A percentile compares a stretch with the other conserved stretches of the same genome.
Evolutionary conservation across 1,284 basidiomycete genomes (phyloP).

Genomic region (Cutaneotrichosporon sp.): DNA sequence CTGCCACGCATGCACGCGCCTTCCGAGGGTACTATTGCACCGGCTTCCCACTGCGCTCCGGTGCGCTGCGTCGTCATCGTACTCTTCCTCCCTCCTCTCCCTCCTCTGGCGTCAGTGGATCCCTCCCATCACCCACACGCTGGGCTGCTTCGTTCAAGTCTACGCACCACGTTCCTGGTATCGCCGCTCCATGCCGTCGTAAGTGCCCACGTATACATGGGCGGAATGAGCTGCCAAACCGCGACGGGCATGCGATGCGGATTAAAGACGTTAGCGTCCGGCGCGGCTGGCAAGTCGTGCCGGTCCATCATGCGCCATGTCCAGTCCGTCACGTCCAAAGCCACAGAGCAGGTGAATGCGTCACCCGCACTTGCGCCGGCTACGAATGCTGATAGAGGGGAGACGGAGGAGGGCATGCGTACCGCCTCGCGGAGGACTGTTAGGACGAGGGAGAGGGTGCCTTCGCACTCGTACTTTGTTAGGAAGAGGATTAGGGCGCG

Average conservation of each 20-base stretch:
- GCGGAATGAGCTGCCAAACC: constrained; percentile 26
- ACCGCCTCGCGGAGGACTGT: constrained; percentile 17
- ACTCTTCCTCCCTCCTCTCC: neutral
- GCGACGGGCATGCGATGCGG: constrained; percentile 27
- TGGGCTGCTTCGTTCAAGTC: neutral
- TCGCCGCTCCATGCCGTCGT: constrained; percentile 24
- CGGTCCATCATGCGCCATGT: constrained; percentile 25
- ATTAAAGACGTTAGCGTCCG: constrained; percentile 24
- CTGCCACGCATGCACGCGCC: constrained; percentile 24
- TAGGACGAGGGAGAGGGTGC: constrained; percentile 14
- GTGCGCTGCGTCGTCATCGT: neutral
- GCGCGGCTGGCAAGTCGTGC: constrained; percentile 7
- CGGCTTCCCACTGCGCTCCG: neutral
- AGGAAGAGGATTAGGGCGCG: constrained; percentile 18
- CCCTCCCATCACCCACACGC: neutral
- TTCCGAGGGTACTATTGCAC: constrained; percentile 7
- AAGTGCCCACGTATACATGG: constrained; percentile 27
- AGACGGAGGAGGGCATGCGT: constrained; percentile 14
- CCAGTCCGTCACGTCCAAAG: constrained; percentile 25
- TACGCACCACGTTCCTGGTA: constrained; percentile 4
- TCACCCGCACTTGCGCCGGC: constrained; percentile 23
- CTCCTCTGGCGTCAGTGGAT: neutral
- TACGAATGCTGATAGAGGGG: constrained; percentile 18
- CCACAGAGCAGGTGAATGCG: constrained; percentile 19
- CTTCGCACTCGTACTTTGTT: constrained; percentile 17